Evolutionary conservation across 352 stramenopile species (phyloP).

Genomic region (Globisporangium solare): DNA sequence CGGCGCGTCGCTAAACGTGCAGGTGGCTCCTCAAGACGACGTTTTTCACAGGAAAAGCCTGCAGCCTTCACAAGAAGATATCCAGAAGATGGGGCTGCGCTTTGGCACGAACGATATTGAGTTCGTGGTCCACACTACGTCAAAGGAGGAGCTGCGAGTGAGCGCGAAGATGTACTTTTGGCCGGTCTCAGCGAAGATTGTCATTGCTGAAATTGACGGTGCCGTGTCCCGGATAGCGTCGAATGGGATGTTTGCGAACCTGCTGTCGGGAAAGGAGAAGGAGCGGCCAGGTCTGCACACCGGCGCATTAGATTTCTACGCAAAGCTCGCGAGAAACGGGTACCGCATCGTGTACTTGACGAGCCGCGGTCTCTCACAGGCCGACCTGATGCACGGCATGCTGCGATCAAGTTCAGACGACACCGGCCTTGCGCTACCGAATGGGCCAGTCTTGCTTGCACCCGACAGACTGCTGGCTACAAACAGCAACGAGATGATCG

Average conservation of each 20-base stretch:
- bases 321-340: conserved; percentile 55
- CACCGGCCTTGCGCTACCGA: conserved; percentile 35
- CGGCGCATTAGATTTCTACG: conserved; percentile 74
- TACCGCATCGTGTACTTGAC: conserved; percentile 84
- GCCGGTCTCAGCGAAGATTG: conserved; percentile 63
- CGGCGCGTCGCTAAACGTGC: too few species aligned
- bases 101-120: conserved; percentile 67
- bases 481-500: conserved; percentile 33
- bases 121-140: conserved; percentile 41
- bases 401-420: conserved; percentile 11
- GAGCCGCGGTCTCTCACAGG: conserved; percentile 48
- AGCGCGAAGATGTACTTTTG: conserved; percentile 67
- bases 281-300: conserved; percentile 40
- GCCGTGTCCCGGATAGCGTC: conserved; percentile 50
- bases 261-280: conserved; percentile 44
- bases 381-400: conserved; percentile 37
- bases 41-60: conserved; percentile 61
- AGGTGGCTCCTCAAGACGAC: background rate
- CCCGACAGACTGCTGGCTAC: conserved; percentile 53
- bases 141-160: conserved; percentile 29
- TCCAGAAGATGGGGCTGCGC: conserved; percentile 50
- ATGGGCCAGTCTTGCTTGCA: conserved; percentile 66
- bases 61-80: conserved; percentile 47
- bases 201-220: conserved; percentile 82
- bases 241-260: conserved; percentile 22